Base-by-base conservation (phyloP, 495 filamentous ascomycete genomes). In the Penicillium angulare region DNA sequence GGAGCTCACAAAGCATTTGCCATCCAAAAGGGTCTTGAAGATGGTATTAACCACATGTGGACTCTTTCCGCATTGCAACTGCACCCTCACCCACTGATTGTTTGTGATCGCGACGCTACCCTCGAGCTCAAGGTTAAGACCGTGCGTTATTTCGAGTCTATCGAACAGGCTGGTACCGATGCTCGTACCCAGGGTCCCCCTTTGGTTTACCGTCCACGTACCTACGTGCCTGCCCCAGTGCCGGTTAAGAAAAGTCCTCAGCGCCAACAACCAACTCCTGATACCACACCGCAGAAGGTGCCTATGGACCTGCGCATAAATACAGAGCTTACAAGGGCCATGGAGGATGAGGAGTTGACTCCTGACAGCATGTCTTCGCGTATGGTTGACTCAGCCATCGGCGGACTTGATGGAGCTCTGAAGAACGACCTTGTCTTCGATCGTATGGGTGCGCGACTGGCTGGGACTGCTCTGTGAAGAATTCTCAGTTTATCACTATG, bases 21-120 rank as follows among this genome's bases (percentile, higher is more conserved):
- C n/a, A 66, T 92, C 50, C 85, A 92, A 59, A 84, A 83, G 52
- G 90, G 87, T 55, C 82, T 95, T 24, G 89, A 95, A 63, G 84
- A 84, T 23, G 87, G 86, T 7, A 80, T 95, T 34, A 90, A 90
- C 61, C 88, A 92, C 72, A 92, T 92, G 88, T 92, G 88, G 87
- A 92, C 89, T 0, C 77, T 91, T 7, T 90, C 87, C 5, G 81
- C 80, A 22, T 74, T 95, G 49, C 89, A 95, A 66, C 60, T 92
- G 54, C 89, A 92, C 60, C 86, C 81, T 4, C 84, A 90, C 59
- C 82, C 87, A 16, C 77, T 92, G 75, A 80, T 92, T 27, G 87
- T 92, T 3, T 89, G 88, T 38, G 89, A 95, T 56, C 88, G 90
- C 47, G 89, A 95, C 59, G 89, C 89, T 7, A 92, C 89, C 1